A percentile compares a stretch with the other conserved stretches of the same genome.
These are phyloP conservation scores for Globisporangium emineosum DNA, from an alignment of 352 stramenopile genomes.

Conservation along the genomic window DNA sequence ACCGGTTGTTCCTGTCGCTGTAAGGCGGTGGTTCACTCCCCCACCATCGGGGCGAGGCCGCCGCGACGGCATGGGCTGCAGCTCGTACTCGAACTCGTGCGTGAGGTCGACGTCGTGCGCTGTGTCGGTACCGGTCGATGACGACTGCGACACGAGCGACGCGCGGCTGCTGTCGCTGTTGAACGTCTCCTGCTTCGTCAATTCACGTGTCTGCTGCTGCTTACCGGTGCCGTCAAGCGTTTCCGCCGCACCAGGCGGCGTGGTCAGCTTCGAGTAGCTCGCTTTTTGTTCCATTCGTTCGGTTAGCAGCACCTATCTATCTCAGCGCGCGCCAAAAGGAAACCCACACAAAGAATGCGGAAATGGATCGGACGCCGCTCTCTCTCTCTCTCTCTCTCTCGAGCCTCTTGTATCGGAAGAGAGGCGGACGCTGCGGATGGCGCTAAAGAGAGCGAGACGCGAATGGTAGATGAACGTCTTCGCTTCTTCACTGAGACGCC, in stretches of 20 bases:
- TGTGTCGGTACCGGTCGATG: conserved; percentile 8
- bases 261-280: conserved; percentile 37
- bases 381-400: neutral
- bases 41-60: neutral
- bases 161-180: conserved; percentile 24
- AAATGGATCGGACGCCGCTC: neutral
- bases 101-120: conserved; percentile 18
- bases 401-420: neutral
- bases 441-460: neutral
- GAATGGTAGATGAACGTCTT: neutral
- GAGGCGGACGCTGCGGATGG: neutral
- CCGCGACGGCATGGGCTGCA: conserved; percentile 15
- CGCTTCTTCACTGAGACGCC: neutral
- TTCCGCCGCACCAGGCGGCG: conserved; percentile 22
- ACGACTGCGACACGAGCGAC: conserved; percentile 14
- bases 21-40: neutral
- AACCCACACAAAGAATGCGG: neutral
- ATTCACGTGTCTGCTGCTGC: conserved; percentile 4
- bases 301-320: too few species aligned
- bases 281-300: neutral
- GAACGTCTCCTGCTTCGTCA: conserved; percentile 36
- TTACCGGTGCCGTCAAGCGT: neutral
- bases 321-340: too few species aligned
- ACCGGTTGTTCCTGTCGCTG: neutral
- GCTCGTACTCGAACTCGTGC: conserved; percentile 18